A percentile compares a stretch with the other conserved stretches of the same genome.
phyloP scores from a whole-genome alignment of 1,139 yeast species.

The Blastobotrys petasosporus region DNA sequence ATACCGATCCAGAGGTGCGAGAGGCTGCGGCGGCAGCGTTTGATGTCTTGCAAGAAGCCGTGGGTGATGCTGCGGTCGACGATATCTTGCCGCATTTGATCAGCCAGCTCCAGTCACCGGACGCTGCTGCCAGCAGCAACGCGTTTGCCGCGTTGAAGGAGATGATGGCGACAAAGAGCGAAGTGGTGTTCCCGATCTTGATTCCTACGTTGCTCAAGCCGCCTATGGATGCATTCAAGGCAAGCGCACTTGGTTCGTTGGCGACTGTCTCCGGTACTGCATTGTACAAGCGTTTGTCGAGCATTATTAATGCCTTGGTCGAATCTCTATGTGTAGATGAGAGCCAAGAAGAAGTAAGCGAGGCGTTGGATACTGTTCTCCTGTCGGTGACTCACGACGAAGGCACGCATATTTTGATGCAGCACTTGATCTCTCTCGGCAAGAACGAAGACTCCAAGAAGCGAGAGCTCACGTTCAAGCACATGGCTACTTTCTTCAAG shows the following conservation, averaged over 20 bases:
- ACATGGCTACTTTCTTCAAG: constrained; percentile 66
- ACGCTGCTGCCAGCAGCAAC: constrained; percentile 48
- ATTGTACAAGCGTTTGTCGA: constrained; percentile 61
- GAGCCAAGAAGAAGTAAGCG: constrained; percentile 40
- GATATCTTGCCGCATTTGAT: constrained; percentile 82
- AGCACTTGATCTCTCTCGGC: constrained; percentile 67
- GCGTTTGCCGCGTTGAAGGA: constrained; percentile 88
- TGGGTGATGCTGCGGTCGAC: constrained; percentile 84
- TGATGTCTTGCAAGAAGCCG: constrained; percentile 72
- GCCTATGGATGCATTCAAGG: constrained; percentile 80
- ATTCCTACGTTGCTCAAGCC: constrained; percentile 77
- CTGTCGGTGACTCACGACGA: constrained; percentile 71
- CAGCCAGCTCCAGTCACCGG: constrained; percentile 58
- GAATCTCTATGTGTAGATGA: constrained; percentile 46
- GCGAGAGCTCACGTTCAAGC: constrained; percentile 61
- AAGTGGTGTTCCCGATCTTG: constrained; percentile 87
- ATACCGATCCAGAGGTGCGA: constrained; percentile 66
- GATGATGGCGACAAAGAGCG: constrained; percentile 86
- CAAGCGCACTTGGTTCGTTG: constrained; percentile 78
- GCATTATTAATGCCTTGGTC: constrained; percentile 67
- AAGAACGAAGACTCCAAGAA: constrained; percentile 68
- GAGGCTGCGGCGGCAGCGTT: constrained; percentile 90
- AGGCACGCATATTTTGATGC: constrained; percentile 80
- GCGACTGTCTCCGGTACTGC: constrained; percentile 91
- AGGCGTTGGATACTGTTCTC: constrained; percentile 61